Base-by-base conservation (phyloP, 2,329 filamentous ascomycete species). In the Aspergillus fumigatus region DNA sequence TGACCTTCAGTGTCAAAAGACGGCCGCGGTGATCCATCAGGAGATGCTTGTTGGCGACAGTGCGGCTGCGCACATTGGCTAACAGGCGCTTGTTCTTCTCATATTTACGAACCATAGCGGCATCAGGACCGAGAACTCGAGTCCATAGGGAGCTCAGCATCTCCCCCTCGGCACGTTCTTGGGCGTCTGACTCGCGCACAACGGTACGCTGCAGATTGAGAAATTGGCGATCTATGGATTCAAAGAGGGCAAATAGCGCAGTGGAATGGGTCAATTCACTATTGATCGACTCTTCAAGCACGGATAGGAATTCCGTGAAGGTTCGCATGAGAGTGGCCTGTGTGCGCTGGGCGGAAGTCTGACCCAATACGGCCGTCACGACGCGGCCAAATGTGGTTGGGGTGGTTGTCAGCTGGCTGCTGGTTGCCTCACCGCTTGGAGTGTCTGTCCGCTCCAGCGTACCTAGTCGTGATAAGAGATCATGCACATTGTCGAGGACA, bases 151-250 rank as follows among this genome's bases (percentile, higher is more conserved):
- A 88, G 2, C 88, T 87, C 47, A 97, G 86, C 66, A 94, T 82
- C 67, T 96, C 91, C 59, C 85, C 86, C 70, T 95, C 89, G 29
- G 86, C 80, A 45, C 88, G 86, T 61, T 96, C 90, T 70, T 97
- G 91, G 5, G 84, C 83, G 60, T 89, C 87, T 21, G 88, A 85
- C 75, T 97, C 92, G 66, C 91, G 89, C 54, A 90, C 88, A 9
- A 96, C 92, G 4, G 86, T 89, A 59, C 92, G 88, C 61, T 90
- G 90, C 0, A 97, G 82, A 71, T 94, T 95, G 59, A 92, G 82
- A 74, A 97, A 96, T 71, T 96, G 91, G 53, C 86, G 84, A 75
- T 97, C 93, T 64, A 97, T 92, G 57, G 87, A 84, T 71, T 96
- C 92, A 73, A 97, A 97, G n/a, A 96, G 85, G 3, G 84, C 84